These are phyloP conservation scores for Colletotrichum melonis DNA, from an alignment of 2,329 filamentous ascomycete species.

Conservation along the genomic window DNA sequence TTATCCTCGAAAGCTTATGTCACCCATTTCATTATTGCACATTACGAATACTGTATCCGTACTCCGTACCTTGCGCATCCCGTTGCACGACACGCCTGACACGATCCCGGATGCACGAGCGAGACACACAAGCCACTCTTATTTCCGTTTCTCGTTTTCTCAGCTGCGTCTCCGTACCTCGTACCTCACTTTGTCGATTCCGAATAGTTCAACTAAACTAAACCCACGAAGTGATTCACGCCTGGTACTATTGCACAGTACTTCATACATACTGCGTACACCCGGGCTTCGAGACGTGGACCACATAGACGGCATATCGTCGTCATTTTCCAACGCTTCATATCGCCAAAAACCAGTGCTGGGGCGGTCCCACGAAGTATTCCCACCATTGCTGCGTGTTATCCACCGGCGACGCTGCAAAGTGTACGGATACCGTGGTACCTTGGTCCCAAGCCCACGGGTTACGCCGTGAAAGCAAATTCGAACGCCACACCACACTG, in stretches of 20 bases:
- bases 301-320: background rate
- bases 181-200: background rate
- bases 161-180: background rate
- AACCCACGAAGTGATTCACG: background rate
- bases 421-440: no score
- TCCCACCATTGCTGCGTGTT: background rate
- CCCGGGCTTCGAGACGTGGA: background rate
- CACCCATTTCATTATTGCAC: background rate
- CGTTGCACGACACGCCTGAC: background rate
- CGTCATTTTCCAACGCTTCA: background rate
- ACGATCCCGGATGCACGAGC: background rate
- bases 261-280: no score
- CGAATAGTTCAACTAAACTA: background rate
- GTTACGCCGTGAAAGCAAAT: conserved; percentile 2
- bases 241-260: background rate
- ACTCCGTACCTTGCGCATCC: background rate
- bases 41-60: background rate
- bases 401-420: background rate
- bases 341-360: background rate
- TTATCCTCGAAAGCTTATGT: background rate
- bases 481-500: background rate
- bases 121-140: background rate
- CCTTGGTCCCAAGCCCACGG: conserved; percentile 2
- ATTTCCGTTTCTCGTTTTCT: background rate
- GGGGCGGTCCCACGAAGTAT: background rate